A percentile compares a stretch with the other conserved stretches of the same genome.
phyloP scores from a whole-genome alignment of 2,329 filamentous ascomycete genomes.

The Phialophora expanda region DNA sequence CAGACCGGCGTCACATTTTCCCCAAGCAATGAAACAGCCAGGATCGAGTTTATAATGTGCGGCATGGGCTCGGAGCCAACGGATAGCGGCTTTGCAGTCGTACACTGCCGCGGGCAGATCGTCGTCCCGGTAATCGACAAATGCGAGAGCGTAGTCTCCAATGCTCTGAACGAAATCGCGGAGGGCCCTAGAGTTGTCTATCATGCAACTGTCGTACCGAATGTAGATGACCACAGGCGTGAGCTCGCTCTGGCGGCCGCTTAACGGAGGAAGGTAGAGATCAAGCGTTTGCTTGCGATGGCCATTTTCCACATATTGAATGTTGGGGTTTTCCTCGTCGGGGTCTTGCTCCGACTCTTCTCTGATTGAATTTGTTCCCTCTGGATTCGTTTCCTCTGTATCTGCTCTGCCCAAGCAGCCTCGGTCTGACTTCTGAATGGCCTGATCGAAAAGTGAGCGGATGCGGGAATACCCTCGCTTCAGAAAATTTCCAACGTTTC shows the following conservation, averaged over 20 bases:
- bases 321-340: background rate
- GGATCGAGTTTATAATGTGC: conserved; percentile 19
- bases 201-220: conserved; percentile 22
- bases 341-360: background rate
- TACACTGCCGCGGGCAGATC: conserved; percentile 24
- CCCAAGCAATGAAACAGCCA: conserved; percentile 23
- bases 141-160: conserved; percentile 12
- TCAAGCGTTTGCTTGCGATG: conserved; percentile 25
- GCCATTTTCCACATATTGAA: background rate
- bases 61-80: conserved; percentile 23
- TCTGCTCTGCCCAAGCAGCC: background rate
- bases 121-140: conserved; percentile 28
- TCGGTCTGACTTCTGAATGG: background rate
- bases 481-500: background rate
- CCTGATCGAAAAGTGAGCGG: background rate
- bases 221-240: conserved; percentile 30
- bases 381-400: no score
- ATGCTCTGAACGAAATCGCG: background rate
- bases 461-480: background rate
- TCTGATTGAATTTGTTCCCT: background rate
- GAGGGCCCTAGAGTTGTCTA: conserved; percentile 14
- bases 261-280: conserved; percentile 22
- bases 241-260: background rate
- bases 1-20: conserved; percentile 27
- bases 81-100: conserved; percentile 28